Conservation (phyloP, 208 protist species). For the Porcisia hertigi region DNA sequence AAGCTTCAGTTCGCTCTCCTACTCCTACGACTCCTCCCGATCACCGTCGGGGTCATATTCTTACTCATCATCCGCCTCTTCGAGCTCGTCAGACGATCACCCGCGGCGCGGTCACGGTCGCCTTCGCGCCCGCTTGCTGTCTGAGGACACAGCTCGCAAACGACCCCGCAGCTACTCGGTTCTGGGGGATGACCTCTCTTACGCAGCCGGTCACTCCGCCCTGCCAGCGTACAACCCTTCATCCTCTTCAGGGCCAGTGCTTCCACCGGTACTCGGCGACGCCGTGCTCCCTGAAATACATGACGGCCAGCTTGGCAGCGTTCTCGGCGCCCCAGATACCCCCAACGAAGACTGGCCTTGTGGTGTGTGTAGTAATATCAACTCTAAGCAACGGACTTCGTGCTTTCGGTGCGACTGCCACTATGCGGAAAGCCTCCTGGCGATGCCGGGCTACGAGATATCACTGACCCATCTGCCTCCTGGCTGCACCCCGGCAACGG, state of each 20-base stretch:
- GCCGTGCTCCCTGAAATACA: neutral
- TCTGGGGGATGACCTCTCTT: slow-evolving; percentile 7
- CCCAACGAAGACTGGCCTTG: slow-evolving; percentile 77
- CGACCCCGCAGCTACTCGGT: slow-evolving; percentile 16
- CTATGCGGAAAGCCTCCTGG: slow-evolving; percentile 41
- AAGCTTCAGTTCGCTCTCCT: slow-evolving; percentile 19
- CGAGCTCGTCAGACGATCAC: slow-evolving; percentile 1
- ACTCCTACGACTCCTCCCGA: slow-evolving; percentile 18
- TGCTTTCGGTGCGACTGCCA: slow-evolving; percentile 72
- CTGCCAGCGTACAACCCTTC: slow-evolving; percentile 1
- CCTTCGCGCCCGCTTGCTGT: slow-evolving; percentile 14
- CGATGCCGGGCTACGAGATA: slow-evolving; percentile 51
- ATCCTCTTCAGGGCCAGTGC: slow-evolving; percentile 3
- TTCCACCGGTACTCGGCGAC: slow-evolving; percentile 15
- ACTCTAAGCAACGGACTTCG: slow-evolving; percentile 55
- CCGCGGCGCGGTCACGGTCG: slow-evolving; percentile 12
- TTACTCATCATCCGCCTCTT: slow-evolving; percentile 6
- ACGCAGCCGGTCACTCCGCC: neutral
- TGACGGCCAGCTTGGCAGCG: neutral
- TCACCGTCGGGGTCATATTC: slow-evolving; percentile 15
- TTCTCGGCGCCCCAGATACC: slow-evolving; percentile 13
- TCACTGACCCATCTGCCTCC: slow-evolving; percentile 34
- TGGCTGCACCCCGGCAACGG: slow-evolving; percentile 18
- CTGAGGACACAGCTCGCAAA: neutral
- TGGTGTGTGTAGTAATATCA: slow-evolving; percentile 85